Percentiles rank a stretch among this genome's conserved stretches.
phyloP scores from a whole-genome alignment of 306 rosid genomes.

The Myrica gale region DNA sequence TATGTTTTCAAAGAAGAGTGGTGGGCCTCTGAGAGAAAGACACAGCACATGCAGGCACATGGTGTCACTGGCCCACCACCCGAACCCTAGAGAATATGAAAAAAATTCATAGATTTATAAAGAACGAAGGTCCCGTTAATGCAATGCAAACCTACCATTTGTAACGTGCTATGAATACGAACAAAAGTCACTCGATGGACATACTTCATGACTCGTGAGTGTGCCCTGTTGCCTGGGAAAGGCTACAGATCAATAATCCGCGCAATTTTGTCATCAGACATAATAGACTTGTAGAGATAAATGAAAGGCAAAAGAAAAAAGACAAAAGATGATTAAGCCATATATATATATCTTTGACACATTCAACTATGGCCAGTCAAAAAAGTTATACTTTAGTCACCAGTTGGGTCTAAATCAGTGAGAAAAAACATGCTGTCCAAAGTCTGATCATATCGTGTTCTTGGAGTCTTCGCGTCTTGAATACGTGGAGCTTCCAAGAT shows the following conservation, averaged over 20 bases:
- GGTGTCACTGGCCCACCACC: conserved; percentile 74
- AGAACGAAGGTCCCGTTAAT: conserved; percentile 49
- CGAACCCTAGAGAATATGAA: conserved; percentile 51
- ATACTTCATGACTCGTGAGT: conserved; percentile 34
- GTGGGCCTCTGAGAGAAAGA: conserved; percentile 79
- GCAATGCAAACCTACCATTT: conserved; percentile 63
- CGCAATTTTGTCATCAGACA: conserved; percentile 7
- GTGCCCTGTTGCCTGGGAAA: conserved; percentile 34
- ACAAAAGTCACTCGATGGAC: conserved; percentile 48
- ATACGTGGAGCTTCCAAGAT: no score
- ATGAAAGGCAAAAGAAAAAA: not conserved
- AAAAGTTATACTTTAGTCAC: no score
- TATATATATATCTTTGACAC: not conserved
- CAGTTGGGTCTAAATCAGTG: no score
- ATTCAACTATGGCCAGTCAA: no score
- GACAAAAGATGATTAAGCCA: no score
- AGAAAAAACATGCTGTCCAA: no score
- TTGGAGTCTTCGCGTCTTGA: no score
- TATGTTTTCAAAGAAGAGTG: conserved; percentile 55
- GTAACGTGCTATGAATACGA: conserved; percentile 55
- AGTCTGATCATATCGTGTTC: no score
- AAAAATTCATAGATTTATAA: conserved; percentile 16
- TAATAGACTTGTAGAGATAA: no score
- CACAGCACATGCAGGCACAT: conserved; percentile 98
- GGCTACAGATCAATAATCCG: not conserved